These are phyloP conservation scores for Aureobasidium leucospermi DNA, from an alignment of 2,329 filamentous ascomycete species.

Conservation along the genomic window DNA sequence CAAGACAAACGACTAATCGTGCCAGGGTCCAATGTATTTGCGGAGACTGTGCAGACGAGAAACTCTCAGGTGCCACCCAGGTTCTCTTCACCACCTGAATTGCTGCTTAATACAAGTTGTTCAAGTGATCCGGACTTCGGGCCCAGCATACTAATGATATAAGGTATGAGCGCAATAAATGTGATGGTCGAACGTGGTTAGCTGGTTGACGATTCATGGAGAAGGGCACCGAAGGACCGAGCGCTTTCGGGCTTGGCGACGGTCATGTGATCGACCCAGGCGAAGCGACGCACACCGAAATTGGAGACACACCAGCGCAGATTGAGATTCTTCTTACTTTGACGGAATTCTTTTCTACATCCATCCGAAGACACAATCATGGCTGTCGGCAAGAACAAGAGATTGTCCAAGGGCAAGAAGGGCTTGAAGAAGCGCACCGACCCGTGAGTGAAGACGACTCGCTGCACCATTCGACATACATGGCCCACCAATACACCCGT, in stretches of 20 bases:
- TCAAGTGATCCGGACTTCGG: no score
- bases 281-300: background rate
- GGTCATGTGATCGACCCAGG: background rate
- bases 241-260: background rate
- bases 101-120: no score
- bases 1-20: background rate
- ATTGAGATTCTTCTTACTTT: no score
- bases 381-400: constrained; percentile 98
- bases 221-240: background rate
- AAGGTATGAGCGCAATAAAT: background rate
- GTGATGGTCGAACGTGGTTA: no score
- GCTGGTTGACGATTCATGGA: background rate
- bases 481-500: background rate
- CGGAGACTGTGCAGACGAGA: background rate
- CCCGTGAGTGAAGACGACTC: constrained; percentile 33
- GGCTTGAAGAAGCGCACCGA: constrained; percentile 99
- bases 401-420: constrained; percentile 99
- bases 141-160: no score
- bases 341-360: background rate
- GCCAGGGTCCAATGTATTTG: background rate
- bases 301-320: background rate
- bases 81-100: no score
- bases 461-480: constrained; percentile 56
- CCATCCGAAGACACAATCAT: constrained; percentile 33
- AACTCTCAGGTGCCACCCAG: no score